These are phyloP conservation scores for Hippophae tibetana DNA, from an alignment of 306 rosid species.

Conservation along the genomic window DNA sequence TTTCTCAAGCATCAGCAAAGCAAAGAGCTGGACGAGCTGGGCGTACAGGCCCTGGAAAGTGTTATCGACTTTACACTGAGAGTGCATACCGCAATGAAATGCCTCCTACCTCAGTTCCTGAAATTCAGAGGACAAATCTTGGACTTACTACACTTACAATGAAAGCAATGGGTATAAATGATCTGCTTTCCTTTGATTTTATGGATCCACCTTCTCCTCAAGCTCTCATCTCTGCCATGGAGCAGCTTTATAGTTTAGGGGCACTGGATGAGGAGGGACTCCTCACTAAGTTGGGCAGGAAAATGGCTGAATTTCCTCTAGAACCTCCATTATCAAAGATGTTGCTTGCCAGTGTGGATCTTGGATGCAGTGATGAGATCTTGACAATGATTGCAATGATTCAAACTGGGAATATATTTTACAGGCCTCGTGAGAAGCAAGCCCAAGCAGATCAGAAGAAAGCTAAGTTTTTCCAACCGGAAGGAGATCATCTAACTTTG, in stretches of 20 bases:
- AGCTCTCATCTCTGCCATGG: slow-evolving; percentile 75
- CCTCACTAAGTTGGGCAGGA: slow-evolving; percentile 73
- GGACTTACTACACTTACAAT: slow-evolving; percentile 55
- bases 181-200: slow-evolving; percentile 65
- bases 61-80: slow-evolving; percentile 81
- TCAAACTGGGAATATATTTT: slow-evolving; percentile 76
- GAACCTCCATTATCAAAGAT: slow-evolving; percentile 85
- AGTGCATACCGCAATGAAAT: slow-evolving; percentile 74
- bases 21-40: slow-evolving; percentile 89
- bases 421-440: slow-evolving; percentile 82
- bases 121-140: slow-evolving; percentile 72
- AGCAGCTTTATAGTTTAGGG: slow-evolving; percentile 72
- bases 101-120: slow-evolving; percentile 70
- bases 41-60: slow-evolving; percentile 81
- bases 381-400: slow-evolving; percentile 84
- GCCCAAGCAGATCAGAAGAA: slow-evolving; percentile 90
- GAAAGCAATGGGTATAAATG: slow-evolving; percentile 87
- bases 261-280: slow-evolving; percentile 88
- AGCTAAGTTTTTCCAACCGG: slow-evolving; percentile 85
- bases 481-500: slow-evolving; percentile 82
- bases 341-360: slow-evolving; percentile 86
- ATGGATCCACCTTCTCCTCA: slow-evolving; percentile 91
- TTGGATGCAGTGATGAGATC: slow-evolving; percentile 89
- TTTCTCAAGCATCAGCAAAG: slow-evolving; percentile 84
- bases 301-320: slow-evolving; percentile 85